Evolutionary conservation across 1,139 yeast genomes (phyloP).

Genomic region (Suhomyces atakaporum): DNA sequence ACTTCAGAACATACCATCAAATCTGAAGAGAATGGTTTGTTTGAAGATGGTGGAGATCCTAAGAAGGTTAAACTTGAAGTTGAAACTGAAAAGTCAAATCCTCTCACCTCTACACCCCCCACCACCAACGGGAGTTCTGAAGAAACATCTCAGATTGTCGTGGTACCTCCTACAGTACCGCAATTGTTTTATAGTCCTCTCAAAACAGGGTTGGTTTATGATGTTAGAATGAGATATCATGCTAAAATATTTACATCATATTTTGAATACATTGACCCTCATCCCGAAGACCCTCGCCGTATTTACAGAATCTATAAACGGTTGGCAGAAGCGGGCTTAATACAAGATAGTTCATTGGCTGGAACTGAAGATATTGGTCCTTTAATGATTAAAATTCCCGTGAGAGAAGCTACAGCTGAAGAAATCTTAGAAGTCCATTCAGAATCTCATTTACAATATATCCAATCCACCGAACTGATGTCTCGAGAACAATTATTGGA

Average conservation of each 20-base stretch:
- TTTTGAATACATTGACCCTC: conserved; percentile 94
- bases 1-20: conserved; percentile 1
- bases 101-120: no score
- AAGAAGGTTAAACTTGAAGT: conserved; percentile 11
- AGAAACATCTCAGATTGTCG: conserved; percentile 28
- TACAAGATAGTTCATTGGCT: conserved; percentile 75
- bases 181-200: conserved; percentile 66
- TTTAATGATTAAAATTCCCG: conserved; percentile 83
- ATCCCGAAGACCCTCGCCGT: conserved; percentile 98
- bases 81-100: no score
- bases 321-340: conserved; percentile 90
- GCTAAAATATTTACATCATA: conserved; percentile 92
- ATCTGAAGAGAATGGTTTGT: conserved; percentile 2
- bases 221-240: conserved; percentile 96
- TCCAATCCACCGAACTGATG: conserved; percentile 79
- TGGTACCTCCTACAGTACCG: conserved; percentile 58
- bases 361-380: conserved; percentile 88
- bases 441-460: conserved; percentile 71
- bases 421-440: conserved; percentile 89
- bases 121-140: background rate
- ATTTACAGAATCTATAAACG: conserved; percentile 91
- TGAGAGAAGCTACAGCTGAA: conserved; percentile 82
- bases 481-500: conserved; percentile 72
- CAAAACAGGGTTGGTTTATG: conserved; percentile 93
- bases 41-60: conserved; percentile 1